Evolutionary conservation across 2,329 filamentous ascomycete genomes (phyloP).

Genomic region (Cryphonectria nitschkei): DNA sequence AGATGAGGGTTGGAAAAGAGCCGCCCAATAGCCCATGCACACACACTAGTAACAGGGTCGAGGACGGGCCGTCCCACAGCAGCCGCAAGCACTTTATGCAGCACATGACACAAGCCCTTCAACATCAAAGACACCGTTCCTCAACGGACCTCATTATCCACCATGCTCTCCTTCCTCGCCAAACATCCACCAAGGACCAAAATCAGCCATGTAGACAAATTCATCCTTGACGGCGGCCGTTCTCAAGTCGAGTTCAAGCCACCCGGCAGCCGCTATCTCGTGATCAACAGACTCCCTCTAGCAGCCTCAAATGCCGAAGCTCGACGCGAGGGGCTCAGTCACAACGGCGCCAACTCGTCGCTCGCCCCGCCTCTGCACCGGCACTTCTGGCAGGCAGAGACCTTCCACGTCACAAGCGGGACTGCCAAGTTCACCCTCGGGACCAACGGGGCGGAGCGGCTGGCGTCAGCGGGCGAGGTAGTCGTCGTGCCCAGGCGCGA

Average conservation of each 20-base stretch:
- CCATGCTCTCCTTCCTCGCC: conserved; percentile 26
- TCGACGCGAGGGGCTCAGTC: background rate
- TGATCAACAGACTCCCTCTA: conserved; percentile 25
- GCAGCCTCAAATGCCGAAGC: conserved; percentile 3
- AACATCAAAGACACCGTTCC: no score
- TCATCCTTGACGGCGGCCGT: conserved; percentile 21
- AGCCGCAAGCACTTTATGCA: background rate
- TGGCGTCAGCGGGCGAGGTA: conserved; percentile 18
- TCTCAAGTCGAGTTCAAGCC: conserved; percentile 22
- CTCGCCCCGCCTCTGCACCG: conserved; percentile 24
- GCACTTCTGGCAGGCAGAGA: conserved; percentile 23
- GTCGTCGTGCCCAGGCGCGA: conserved; percentile 17
- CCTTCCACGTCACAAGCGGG: conserved; percentile 19
- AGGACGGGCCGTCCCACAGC: background rate
- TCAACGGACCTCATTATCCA: background rate
- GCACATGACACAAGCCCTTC: background rate
- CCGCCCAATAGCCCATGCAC: background rate
- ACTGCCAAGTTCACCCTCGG: conserved; percentile 20
- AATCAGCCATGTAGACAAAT: conserved; percentile 9
- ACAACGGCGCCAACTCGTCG: conserved; percentile 12
- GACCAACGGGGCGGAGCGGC: background rate
- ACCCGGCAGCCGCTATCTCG: conserved; percentile 15
- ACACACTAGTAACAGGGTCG: background rate
- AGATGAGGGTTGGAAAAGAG: background rate
- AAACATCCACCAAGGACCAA: conserved; percentile 18